A percentile compares a stretch with the other conserved stretches of the same genome.
Evolutionary conservation across 192 early-diverging fungal genomes (phyloP).

Genomic region (Haplosporangium gracile): DNA sequence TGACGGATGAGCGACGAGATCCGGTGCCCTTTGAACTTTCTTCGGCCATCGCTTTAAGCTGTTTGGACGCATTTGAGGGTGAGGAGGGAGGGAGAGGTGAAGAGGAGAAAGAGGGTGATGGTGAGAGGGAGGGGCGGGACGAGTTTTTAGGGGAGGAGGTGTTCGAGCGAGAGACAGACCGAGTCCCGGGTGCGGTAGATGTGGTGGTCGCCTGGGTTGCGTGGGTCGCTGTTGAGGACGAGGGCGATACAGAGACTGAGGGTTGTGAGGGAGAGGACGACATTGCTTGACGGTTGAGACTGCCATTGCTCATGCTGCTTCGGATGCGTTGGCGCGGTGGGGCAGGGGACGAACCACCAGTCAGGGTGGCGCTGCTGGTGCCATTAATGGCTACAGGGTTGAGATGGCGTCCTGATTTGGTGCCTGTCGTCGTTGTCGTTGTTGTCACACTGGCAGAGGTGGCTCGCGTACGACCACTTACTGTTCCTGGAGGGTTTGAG

Average conservation of each 20-base stretch:
- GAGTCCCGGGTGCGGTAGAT: background rate
- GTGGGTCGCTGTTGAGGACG: background rate
- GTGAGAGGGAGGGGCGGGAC: background rate
- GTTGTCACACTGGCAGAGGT: slow-evolving; percentile 1
- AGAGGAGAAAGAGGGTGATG: background rate
- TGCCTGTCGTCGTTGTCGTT: background rate
- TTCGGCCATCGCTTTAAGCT: background rate
- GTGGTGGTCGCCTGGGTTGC: background rate
- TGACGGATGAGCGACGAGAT: slow-evolving; percentile 6
- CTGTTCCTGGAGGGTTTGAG: background rate
- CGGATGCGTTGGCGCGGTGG: background rate
- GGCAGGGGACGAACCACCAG: background rate
- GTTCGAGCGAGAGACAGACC: background rate
- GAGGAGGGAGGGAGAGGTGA: background rate
- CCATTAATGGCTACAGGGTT: background rate
- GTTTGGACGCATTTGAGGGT: background rate
- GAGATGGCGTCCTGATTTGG: background rate
- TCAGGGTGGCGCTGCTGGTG: background rate
- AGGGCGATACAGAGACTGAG: background rate
- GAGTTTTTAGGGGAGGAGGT: background rate
- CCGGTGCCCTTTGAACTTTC: background rate
- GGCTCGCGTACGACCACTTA: background rate
- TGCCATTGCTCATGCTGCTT: slow-evolving; percentile 13
- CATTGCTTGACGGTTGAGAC: background rate
- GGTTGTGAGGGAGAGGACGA: background rate